Conservation (phyloP, 1,284 basidiomycete species). For the Anthracocystis walkeri region DNA sequence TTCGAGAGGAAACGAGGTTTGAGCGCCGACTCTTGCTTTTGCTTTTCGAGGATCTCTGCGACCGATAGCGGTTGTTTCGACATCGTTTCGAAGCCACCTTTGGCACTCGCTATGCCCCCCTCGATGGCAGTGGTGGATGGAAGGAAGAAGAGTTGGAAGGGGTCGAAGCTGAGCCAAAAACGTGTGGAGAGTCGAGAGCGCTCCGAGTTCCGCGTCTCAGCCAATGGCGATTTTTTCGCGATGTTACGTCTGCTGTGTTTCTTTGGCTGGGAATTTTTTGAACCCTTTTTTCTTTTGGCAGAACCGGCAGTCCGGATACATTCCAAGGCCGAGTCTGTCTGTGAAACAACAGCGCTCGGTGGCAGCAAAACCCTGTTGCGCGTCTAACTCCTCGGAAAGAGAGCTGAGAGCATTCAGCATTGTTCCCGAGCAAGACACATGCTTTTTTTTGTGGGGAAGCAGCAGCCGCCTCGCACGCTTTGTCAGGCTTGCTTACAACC, state of each 20-base stretch:
- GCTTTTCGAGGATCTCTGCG: conserved; percentile 57
- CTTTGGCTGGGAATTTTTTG: background rate
- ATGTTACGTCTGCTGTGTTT: background rate
- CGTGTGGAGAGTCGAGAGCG: conserved; percentile 2
- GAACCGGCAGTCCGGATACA: conserved; percentile 13
- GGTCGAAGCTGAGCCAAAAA: conserved; percentile 2
- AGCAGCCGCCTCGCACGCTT: no score
- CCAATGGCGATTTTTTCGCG: background rate
- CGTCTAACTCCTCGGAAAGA: no score
- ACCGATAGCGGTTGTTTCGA: conserved; percentile 56
- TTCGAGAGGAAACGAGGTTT: conserved; percentile 63
- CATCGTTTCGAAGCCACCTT: conserved; percentile 18
- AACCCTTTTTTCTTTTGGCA: background rate
- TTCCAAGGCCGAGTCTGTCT: conserved; percentile 8
- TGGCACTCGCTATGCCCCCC: background rate
- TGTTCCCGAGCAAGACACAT: no score
- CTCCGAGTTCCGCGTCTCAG: conserved; percentile 13
- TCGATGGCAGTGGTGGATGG: background rate
- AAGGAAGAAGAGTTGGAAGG: background rate
- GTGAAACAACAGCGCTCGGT: conserved; percentile 1
- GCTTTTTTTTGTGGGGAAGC: background rate
- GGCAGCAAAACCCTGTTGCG: conserved; percentile 1
- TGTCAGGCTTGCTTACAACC: conserved; percentile 4
- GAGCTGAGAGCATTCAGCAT: no score
- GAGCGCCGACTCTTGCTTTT: conserved; percentile 47